A percentile compares a stretch with the other conserved stretches of the same genome.
Evolutionary conservation across 257 asterid genomes (phyloP).

Genomic region (Perilla frutescens): DNA sequence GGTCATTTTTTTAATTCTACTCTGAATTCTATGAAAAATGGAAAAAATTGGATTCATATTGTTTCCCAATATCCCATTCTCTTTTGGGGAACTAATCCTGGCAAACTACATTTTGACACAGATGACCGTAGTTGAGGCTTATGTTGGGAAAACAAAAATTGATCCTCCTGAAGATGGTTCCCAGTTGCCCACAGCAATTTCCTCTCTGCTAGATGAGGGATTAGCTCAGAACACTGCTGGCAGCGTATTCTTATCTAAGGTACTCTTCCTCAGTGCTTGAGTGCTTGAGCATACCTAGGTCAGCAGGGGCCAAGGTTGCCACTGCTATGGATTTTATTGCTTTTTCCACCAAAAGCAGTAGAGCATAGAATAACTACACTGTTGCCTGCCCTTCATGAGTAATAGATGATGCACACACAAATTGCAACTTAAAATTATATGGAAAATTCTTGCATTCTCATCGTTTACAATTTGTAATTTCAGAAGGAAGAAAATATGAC

Average conservation of each 20-base stretch:
- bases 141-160: conserved; percentile 63
- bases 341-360: conserved; percentile 2
- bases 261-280: conserved; percentile 34
- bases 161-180: conserved; percentile 79
- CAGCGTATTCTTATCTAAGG: conserved; percentile 86
- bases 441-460: conserved; percentile 10
- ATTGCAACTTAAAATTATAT: conserved; percentile 21
- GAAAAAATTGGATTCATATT: conserved; percentile 24
- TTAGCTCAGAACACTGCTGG: conserved; percentile 86
- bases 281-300: conserved; percentile 7
- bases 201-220: conserved; percentile 87
- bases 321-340: conserved; percentile 7
- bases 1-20: conserved; percentile 45
- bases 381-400: conserved; percentile 24
- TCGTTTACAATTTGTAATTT: conserved; percentile 18
- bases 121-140: conserved; percentile 97
- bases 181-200: conserved; percentile 55
- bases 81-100: conserved; percentile 26
- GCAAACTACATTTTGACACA: conserved; percentile 35
- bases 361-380: conserved; percentile 11
- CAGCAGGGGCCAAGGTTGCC: conserved; percentile 4
- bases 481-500: background rate
- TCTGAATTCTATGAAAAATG: conserved; percentile 27
- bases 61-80: background rate
- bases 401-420: conserved; percentile 14